Evolutionary conservation across 768 basidiomycete species (phyloP).

Genomic region (Mrakia gelida): DNA sequence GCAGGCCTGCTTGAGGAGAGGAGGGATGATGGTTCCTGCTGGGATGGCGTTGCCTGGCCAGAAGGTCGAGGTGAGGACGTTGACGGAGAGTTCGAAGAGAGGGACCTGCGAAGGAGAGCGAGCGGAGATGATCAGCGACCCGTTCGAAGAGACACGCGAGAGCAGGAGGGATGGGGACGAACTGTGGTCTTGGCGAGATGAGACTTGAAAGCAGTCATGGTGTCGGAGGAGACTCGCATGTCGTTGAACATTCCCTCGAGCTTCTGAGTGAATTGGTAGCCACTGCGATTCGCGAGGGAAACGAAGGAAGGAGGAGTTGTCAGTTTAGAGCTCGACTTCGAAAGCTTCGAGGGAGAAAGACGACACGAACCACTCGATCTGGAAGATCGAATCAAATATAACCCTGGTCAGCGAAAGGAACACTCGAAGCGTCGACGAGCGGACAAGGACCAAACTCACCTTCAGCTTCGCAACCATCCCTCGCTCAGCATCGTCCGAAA

Average conservation of each 20-base stretch:
- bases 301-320: not conserved
- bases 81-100: slow-evolving; percentile 75
- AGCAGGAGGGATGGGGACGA: not conserved
- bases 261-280: slow-evolving; percentile 94
- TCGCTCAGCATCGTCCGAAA: slow-evolving; percentile 95
- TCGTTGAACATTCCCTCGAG: slow-evolving; percentile 99
- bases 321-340: not conserved
- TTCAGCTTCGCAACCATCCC: slow-evolving; percentile 97
- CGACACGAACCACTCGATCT: not conserved
- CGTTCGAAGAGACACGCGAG: not conserved
- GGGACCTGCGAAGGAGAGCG: slow-evolving; percentile 54
- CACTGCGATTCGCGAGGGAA: slow-evolving; percentile 44
- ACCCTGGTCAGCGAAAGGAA: too few species aligned
- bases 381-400: not conserved
- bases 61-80: slow-evolving; percentile 91
- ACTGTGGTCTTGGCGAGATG: slow-evolving; percentile 49
- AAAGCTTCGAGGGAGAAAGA: too few species aligned
- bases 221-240: slow-evolving; percentile 81
- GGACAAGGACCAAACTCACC: slow-evolving; percentile 45
- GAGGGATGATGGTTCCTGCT: slow-evolving; percentile 56
- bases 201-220: slow-evolving; percentile 67
- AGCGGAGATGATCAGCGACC: not conserved
- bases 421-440: not conserved
- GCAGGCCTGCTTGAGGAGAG: slow-evolving; percentile 59
- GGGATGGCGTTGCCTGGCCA: slow-evolving; percentile 75